Evolutionary conservation across 2,329 filamentous ascomycete genomes (phyloP).

Genomic region (Cryphonectria nitschkei): DNA sequence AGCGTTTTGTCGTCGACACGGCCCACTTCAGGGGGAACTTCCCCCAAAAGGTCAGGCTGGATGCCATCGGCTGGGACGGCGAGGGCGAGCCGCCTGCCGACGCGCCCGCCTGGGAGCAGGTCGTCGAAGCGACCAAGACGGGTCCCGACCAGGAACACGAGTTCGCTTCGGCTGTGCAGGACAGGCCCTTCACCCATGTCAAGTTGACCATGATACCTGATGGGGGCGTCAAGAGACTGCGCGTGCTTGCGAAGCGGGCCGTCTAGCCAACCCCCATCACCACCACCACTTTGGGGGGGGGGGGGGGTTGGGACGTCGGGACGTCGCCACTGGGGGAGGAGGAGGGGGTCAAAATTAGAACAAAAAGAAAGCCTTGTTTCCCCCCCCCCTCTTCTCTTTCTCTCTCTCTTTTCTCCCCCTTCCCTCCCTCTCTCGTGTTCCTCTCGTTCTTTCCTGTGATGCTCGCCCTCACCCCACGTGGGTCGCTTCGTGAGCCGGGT

Average conservation of each 20-base stretch:
- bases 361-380: background rate
- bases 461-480: background rate
- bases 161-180: slow-evolving; percentile 59
- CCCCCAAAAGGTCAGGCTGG: slow-evolving; percentile 73
- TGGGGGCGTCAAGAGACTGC: slow-evolving; percentile 86
- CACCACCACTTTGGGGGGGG: too few relatives aligned
- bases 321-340: background rate
- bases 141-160: slow-evolving; percentile 75
- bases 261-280: slow-evolving; percentile 18
- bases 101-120: slow-evolving; percentile 62
- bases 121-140: slow-evolving; percentile 69
- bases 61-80: slow-evolving; percentile 61
- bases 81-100: slow-evolving; percentile 55
- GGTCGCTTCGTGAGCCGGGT: background rate
- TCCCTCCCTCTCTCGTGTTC: too few relatives aligned
- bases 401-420: background rate
- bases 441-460: background rate
- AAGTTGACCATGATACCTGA: slow-evolving; percentile 94
- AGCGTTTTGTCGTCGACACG: slow-evolving; percentile 75
- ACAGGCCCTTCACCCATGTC: slow-evolving; percentile 73
- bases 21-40: slow-evolving; percentile 85
- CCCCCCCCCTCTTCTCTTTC: too few relatives aligned
- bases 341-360: background rate
- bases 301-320: background rate
- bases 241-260: slow-evolving; percentile 71